Evolutionary conservation across 176 grass and related monocot species (phyloP).

Genomic region (Oryza australiensis): DNA sequence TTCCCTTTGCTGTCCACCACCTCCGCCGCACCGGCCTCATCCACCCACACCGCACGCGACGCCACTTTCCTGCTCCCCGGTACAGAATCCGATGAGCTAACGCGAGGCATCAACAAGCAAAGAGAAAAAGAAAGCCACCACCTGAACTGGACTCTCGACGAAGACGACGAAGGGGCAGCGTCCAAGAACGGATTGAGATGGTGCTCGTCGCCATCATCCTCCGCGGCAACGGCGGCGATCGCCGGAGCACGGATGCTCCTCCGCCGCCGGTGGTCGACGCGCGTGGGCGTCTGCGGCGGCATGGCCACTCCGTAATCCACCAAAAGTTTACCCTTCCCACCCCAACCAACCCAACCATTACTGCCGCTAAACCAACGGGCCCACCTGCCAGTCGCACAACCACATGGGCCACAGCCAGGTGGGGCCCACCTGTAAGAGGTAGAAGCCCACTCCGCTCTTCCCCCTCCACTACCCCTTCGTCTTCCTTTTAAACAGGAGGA

Average conservation of each 20-base stretch:
- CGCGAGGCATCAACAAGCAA: neutral
- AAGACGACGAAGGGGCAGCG: neutral
- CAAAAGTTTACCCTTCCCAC: neutral
- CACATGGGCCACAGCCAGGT: neutral
- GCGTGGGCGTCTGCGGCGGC: neutral
- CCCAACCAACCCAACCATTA: too few species aligned
- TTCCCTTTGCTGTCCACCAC: conserved; percentile 77
- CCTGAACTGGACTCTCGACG: conserved; percentile 51
- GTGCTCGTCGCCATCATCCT: conserved; percentile 54
- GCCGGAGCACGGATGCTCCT: neutral
- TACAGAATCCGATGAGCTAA: neutral
- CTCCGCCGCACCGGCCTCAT: conserved; percentile 62
- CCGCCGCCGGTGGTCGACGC: neutral
- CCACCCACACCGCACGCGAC: conserved; percentile 70
- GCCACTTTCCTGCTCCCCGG: conserved; percentile 48
- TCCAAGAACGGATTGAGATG: conserved; percentile 57
- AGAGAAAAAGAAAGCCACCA: neutral
- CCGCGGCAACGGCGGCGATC: neutral
- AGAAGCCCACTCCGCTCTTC: neutral
- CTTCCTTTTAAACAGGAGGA: conserved; percentile 3
- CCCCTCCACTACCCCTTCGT: neutral
- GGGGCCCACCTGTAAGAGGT: neutral
- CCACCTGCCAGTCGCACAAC: neutral
- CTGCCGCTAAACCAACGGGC: neutral
- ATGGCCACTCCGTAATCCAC: neutral